phyloP scores from a whole-genome alignment of 2,329 filamentous ascomycete species.

The Aspergillus jensenii region DNA sequence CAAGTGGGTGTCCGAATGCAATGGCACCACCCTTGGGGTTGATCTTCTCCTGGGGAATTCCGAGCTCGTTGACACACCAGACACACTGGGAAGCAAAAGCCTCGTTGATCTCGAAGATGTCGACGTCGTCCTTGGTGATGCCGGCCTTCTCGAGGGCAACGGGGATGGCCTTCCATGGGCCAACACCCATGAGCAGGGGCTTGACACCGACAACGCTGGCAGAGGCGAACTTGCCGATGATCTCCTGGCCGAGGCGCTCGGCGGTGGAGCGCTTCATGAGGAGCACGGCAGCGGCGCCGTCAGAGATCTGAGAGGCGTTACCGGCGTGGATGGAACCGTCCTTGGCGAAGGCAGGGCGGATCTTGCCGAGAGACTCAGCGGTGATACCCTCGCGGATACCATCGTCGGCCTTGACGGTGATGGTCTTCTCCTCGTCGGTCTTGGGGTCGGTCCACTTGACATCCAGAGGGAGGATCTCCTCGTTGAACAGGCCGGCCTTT shows the following conservation, averaged over 20 bases:
- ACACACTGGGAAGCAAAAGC: constrained; percentile 94
- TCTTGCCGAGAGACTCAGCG: constrained; percentile 83
- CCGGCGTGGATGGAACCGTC: constrained; percentile 93
- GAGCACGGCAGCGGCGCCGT: constrained; percentile 91
- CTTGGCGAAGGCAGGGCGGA: constrained; percentile 84
- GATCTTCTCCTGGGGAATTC: constrained; percentile 79
- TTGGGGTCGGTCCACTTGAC: constrained; percentile 91
- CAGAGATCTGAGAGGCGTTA: constrained; percentile 92
- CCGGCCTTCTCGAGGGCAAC: constrained; percentile 86
- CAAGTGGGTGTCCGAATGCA: constrained; percentile 91
- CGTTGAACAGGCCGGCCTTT: constrained; percentile 82
- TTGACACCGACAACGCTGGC: constrained; percentile 84
- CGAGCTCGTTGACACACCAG: constrained; percentile 88
- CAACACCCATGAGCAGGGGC: constrained; percentile 92
- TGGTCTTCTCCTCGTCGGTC: constrained; percentile 77
- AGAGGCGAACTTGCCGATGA: constrained; percentile 89
- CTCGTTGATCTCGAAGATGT: constrained; percentile 99
- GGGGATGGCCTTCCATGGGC: constrained; percentile 94
- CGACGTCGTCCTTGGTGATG: constrained; percentile 83
- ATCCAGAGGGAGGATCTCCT: constrained; percentile 84
- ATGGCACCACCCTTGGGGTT: constrained; percentile 98
- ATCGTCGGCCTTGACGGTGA: constrained; percentile 83
- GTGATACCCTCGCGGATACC: constrained; percentile 85
- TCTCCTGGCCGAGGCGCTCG: constrained; percentile 79
- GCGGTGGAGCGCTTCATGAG: constrained; percentile 94